These are phyloP conservation scores for Eucalyptus victrix DNA, from an alignment of 345 rosid genomes.

Conservation along the genomic window DNA sequence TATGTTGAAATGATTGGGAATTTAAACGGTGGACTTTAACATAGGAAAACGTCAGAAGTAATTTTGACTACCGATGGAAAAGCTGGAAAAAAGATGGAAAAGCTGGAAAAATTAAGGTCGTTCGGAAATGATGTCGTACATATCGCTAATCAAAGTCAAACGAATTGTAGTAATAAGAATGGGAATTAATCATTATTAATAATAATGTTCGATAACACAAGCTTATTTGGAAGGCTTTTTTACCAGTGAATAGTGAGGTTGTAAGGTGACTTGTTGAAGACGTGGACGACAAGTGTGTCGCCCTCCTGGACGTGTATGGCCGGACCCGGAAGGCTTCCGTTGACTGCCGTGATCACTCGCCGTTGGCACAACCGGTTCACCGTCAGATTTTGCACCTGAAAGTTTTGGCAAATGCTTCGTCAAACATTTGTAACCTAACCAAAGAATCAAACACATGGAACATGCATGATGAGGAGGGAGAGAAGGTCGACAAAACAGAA, in stretches of 20 bases:
- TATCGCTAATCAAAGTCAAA: neutral
- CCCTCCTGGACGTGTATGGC: constrained; percentile 52
- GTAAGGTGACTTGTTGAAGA: constrained; percentile 73
- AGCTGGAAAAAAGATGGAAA: neutral
- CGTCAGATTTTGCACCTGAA: constrained; percentile 68
- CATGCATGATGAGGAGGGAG: neutral
- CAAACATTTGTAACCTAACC: neutral
- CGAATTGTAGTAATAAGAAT: neutral
- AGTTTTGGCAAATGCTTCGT: neutral
- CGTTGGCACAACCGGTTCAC: constrained; percentile 39
- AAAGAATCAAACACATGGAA: neutral
- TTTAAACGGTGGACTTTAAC: neutral
- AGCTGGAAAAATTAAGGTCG: neutral
- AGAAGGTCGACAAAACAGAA: neutral
- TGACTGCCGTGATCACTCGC: constrained; percentile 63
- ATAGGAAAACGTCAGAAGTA: no score
- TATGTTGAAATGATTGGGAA: neutral
- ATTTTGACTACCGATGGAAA: neutral
- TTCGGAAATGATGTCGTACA: neutral
- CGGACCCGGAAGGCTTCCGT: constrained; percentile 82
- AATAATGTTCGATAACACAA: neutral
- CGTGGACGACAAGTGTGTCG: constrained; percentile 68
- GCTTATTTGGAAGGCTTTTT: neutral
- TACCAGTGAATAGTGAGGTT: constrained; percentile 90
- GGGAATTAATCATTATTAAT: neutral